These are phyloP conservation scores for Trichoderma endophyticum DNA, from an alignment of 2,329 filamentous ascomycete genomes.

Conservation along the genomic window DNA sequence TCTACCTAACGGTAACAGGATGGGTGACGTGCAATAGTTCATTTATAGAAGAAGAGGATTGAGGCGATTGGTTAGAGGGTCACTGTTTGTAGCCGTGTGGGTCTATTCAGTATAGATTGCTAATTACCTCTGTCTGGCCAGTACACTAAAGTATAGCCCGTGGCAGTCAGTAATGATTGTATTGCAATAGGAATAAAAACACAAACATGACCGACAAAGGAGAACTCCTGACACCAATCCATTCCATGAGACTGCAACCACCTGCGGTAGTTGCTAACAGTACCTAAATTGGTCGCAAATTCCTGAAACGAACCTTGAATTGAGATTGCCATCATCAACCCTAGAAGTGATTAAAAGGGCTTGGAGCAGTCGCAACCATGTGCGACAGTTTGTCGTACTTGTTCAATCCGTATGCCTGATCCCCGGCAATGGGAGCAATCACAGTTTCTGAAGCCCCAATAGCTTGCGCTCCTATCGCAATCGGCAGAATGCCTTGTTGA, in stretches of 20 bases:
- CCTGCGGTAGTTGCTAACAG: neutral
- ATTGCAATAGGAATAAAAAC: too few relatives aligned
- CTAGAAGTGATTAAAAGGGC: fast-evolving
- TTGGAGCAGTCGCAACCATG: neutral
- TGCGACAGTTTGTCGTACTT: neutral
- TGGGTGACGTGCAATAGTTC: neutral
- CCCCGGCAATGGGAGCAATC: neutral
- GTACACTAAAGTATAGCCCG: too few relatives aligned
- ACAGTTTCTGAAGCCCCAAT: neutral
- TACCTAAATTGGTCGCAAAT: neutral
- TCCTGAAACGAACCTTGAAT: neutral
- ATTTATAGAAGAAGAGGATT: neutral
- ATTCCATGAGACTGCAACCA: neutral
- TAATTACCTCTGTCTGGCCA: too few relatives aligned
- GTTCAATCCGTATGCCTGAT: neutral
- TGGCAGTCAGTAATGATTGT: too few relatives aligned
- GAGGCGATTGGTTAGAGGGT: too few relatives aligned
- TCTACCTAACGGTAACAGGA: neutral
- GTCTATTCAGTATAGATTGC: neutral
- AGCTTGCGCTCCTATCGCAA: neutral
- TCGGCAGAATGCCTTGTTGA: neutral
- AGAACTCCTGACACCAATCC: neutral
- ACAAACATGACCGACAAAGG: neutral
- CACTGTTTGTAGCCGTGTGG: neutral
- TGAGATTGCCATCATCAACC: neutral